Evolutionary conservation across 2,329 filamentous ascomycete species (phyloP).

Genomic region (Colletotrichum sp.): DNA sequence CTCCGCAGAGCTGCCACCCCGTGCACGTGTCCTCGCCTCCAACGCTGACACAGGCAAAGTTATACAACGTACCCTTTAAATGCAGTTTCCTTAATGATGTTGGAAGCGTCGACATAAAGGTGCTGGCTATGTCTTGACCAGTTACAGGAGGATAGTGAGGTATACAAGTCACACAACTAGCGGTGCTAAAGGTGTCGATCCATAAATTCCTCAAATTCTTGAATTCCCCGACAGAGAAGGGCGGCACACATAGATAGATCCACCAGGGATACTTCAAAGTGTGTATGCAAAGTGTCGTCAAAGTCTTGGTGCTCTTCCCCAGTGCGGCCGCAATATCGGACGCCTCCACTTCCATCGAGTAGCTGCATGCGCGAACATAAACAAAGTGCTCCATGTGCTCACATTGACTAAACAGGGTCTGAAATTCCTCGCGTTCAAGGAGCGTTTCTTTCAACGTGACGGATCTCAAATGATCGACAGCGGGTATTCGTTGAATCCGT

Average conservation of each 20-base stretch:
- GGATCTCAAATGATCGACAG: background rate
- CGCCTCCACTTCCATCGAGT: background rate
- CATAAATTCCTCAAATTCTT: background rate
- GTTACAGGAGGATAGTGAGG: background rate
- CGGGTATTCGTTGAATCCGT: background rate
- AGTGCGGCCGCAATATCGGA: background rate
- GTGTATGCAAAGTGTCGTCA: background rate
- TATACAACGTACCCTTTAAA: background rate
- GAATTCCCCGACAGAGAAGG: background rate
- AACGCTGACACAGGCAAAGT: too few species aligned
- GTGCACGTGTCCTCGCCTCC: background rate
- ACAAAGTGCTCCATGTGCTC: background rate
- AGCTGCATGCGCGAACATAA: too few species aligned
- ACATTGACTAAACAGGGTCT: background rate
- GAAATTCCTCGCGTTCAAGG: background rate
- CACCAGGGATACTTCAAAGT: background rate
- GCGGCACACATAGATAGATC: background rate
- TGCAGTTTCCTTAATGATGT: background rate
- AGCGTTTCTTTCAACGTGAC: background rate
- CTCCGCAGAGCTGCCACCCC: too few species aligned
- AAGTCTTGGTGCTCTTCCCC: background rate
- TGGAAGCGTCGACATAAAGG: background rate
- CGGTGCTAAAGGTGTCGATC: background rate
- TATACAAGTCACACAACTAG: background rate
- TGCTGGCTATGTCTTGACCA: background rate